Percentiles rank a stretch among this genome's conserved stretches.
phyloP scores from a whole-genome alignment of 2,329 filamentous ascomycete genomes.

The Ascochyta pisi region DNA sequence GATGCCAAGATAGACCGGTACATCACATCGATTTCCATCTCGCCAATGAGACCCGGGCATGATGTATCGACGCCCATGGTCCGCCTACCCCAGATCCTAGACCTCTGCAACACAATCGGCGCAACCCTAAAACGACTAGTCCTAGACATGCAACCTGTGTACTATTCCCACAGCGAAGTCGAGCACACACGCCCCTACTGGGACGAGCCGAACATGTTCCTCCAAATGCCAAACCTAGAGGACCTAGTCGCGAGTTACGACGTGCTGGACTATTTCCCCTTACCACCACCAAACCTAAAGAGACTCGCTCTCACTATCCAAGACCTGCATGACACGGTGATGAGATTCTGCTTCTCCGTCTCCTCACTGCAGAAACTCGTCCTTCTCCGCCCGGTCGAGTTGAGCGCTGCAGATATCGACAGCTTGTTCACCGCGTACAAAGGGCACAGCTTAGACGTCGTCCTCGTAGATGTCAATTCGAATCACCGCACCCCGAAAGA shows the following conservation, averaged over 20 bases:
- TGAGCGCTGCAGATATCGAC: slow-evolving; percentile 27
- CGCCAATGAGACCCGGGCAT: slow-evolving; percentile 18
- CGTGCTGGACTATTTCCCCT: slow-evolving; percentile 30
- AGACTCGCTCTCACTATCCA: slow-evolving; percentile 34
- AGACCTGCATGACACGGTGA: slow-evolving; percentile 14
- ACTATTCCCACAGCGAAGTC: slow-evolving; percentile 22
- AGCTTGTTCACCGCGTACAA: slow-evolving; percentile 26
- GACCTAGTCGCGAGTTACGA: slow-evolving; percentile 37
- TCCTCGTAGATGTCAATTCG: slow-evolving; percentile 36
- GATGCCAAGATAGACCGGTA: slow-evolving; percentile 14
- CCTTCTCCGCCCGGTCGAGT: slow-evolving; percentile 22
- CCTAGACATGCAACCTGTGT: slow-evolving; percentile 31
- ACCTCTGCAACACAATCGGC: slow-evolving; percentile 28
- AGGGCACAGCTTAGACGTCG: slow-evolving; percentile 29
- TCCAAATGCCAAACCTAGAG: slow-evolving; percentile 31
- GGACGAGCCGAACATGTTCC: slow-evolving; percentile 28
- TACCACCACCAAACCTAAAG: slow-evolving; percentile 34
- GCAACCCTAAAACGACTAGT: slow-evolving; percentile 30
- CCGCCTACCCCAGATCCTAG: slow-evolving; percentile 34
- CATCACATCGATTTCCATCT: slow-evolving; percentile 33
- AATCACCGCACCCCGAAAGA: slow-evolving; percentile 31
- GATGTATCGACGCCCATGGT: slow-evolving; percentile 22
- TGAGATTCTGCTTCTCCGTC: slow-evolving; percentile 29
- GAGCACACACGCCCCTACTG: slow-evolving; percentile 17
- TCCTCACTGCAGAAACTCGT: slow-evolving; percentile 28